These are phyloP conservation scores for Leccinum huronense DNA, from an alignment of 1,284 basidiomycete genomes.

Conservation along the genomic window DNA sequence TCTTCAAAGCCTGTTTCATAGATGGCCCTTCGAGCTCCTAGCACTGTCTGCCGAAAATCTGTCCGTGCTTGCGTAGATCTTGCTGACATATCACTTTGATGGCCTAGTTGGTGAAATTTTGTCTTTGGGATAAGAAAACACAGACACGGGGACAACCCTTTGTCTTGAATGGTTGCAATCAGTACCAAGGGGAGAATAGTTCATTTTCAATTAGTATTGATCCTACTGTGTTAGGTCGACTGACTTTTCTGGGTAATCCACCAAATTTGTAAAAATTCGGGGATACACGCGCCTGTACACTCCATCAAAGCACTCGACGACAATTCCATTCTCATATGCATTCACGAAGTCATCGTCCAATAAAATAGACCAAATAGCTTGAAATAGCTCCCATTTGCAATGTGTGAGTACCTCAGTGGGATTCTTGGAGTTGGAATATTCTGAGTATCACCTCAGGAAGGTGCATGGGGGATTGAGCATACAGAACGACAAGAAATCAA, in stretches of 20 bases:
- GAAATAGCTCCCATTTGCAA: background rate
- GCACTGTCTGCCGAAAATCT: slow-evolving; percentile 3
- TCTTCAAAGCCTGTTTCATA: background rate
- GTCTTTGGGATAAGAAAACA: slow-evolving; percentile 31
- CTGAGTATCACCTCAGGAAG: no score
- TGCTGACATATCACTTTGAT: background rate
- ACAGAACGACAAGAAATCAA: no score
- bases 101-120: background rate
- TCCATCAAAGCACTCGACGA: background rate
- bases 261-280: slow-evolving; percentile 5
- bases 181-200: slow-evolving; percentile 22
- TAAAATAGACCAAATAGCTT: background rate
- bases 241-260: slow-evolving; percentile 11
- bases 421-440: background rate
- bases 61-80: slow-evolving; percentile 9
- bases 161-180: slow-evolving; percentile 34
- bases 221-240: background rate
- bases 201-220: no score
- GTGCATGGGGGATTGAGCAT: no score
- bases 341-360: background rate
- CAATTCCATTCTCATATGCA: background rate
- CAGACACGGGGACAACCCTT: slow-evolving; percentile 37
- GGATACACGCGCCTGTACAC: background rate
- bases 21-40: background rate
- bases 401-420: background rate